phyloP scores from a whole-genome alignment of 1,139 yeast genomes.

The Pichia sp. region DNA sequence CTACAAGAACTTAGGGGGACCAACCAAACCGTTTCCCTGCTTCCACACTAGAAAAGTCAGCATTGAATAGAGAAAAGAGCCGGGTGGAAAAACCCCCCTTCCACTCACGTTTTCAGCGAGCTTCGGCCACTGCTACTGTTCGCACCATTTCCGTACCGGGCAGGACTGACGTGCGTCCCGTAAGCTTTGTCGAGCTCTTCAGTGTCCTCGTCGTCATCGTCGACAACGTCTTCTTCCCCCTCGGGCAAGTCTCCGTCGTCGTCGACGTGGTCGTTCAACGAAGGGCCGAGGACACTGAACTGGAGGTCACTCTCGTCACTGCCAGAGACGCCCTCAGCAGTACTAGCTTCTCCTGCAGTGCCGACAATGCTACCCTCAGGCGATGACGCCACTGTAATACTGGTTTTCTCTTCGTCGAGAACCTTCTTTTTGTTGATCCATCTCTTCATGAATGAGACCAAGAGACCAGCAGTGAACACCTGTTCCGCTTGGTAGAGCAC shows the following conservation, averaged over 20 bases:
- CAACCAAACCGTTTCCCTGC: neutral
- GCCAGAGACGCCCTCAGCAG: neutral
- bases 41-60: too few relatives aligned
- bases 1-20: neutral
- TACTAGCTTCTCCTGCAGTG: neutral
- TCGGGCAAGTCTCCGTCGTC: constrained; percentile 7
- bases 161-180: neutral
- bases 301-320: constrained; percentile 1
- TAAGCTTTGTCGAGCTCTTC: constrained; percentile 2
- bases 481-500: constrained; percentile 85
- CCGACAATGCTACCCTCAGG: neutral
- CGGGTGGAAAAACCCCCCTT: neutral
- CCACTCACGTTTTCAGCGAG: neutral
- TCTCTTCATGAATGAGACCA: constrained; percentile 19
- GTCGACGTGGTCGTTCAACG: constrained; percentile 1
- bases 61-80: too few relatives aligned
- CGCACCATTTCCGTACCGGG: neutral
- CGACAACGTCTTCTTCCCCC: too few relatives aligned
- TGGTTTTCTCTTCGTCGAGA: neutral
- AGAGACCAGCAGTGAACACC: constrained; percentile 38
- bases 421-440: constrained; percentile 19
- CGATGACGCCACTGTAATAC: neutral
- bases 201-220: neutral
- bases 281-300: neutral
- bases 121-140: constrained; percentile 5